These are phyloP conservation scores for Alectoria sarmentosa DNA, from an alignment of 495 filamentous ascomycete species.

Conservation along the genomic window DNA sequence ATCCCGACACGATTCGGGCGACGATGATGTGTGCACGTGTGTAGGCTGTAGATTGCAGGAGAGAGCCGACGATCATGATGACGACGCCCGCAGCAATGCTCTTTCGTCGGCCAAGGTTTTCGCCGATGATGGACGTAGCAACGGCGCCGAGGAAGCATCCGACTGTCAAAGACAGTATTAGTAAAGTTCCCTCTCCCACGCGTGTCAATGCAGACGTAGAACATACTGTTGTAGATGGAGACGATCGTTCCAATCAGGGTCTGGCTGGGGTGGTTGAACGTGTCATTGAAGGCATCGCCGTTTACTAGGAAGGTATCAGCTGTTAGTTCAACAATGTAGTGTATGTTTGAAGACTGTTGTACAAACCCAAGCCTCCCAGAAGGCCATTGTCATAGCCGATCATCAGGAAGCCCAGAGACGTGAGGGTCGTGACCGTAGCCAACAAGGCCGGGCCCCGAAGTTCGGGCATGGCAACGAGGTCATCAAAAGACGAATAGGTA, in stretches of 20 bases:
- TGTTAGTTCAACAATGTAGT: not conserved
- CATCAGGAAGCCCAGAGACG: conserved; percentile 29
- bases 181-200: not conserved
- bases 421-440: conserved; percentile 20
- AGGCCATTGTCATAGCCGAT: conserved; percentile 34
- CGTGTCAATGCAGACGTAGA: not conserved
- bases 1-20: conserved; percentile 28
- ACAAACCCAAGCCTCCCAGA: conserved; percentile 22
- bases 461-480: conserved; percentile 1
- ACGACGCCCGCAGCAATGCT: conserved; percentile 36
- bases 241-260: conserved; percentile 32
- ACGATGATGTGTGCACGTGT: conserved; percentile 27
- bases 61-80: conserved; percentile 39
- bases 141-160: conserved; percentile 43
- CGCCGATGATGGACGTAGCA: conserved; percentile 40
- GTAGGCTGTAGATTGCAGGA: conserved; percentile 35
- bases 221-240: conserved; percentile 30
- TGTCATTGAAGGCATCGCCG: conserved; percentile 27
- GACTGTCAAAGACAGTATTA: not conserved
- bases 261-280: conserved; percentile 28
- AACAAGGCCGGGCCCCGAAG: conserved; percentile 16
- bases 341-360: not conserved
- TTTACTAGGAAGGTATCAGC: conserved; percentile 17
- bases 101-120: conserved; percentile 39
- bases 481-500: not conserved